Percentiles rank a stretch among this genome's conserved stretches.
Conservation (phyloP, 73 alveolate species). For the Tetrahymena malaccensis region DNA sequence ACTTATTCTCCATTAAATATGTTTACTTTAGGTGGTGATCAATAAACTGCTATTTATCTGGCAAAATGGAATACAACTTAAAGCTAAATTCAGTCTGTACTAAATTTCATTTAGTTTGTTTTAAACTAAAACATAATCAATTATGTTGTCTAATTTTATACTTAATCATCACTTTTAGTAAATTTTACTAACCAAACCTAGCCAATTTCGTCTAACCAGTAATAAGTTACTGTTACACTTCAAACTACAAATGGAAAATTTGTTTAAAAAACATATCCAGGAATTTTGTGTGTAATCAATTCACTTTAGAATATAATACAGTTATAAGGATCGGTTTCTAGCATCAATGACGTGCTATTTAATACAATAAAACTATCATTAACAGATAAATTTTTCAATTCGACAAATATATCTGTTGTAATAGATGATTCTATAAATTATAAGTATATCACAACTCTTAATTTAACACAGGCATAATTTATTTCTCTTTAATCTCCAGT, state of each 20-base stretch:
- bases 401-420: background rate
- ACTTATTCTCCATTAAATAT: background rate
- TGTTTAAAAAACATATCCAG: background rate
- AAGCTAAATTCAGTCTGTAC: too few species aligned
- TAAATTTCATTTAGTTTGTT: too few species aligned
- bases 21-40: background rate
- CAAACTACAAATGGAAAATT: background rate
- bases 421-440: background rate
- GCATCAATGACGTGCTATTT: background rate
- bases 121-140: background rate
- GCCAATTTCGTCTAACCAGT: background rate
- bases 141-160: background rate
- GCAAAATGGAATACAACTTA: background rate
- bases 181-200: too few species aligned
- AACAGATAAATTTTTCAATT: background rate
- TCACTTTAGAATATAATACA: background rate
- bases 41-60: background rate
- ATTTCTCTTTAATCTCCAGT: background rate
- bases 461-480: background rate
- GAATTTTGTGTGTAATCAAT: background rate
- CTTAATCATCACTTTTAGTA: background rate
- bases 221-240: background rate
- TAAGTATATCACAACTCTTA: background rate
- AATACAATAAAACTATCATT: background rate
- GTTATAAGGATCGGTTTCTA: background rate